Conservation (phyloP, 176 grass and related monocot genomes). For the Neostapfia colusana region DNA sequence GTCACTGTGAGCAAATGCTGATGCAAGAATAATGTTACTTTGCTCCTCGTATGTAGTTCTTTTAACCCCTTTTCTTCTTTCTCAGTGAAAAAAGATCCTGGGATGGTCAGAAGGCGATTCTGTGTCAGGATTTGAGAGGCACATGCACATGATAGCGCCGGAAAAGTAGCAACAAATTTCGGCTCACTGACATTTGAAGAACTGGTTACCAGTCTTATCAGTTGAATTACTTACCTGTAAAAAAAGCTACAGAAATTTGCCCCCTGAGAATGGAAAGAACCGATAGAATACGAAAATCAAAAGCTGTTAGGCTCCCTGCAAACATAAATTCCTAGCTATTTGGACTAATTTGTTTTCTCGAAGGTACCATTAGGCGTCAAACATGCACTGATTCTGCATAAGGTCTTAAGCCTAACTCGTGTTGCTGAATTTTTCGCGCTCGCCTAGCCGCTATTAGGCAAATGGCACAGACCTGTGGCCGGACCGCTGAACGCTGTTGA, state of each 20-base stretch:
- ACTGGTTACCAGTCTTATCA: slow-evolving; percentile 18
- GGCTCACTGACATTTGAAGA: slow-evolving; percentile 20
- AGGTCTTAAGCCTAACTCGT: not conserved
- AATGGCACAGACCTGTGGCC: not conserved
- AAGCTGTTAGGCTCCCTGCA: not conserved
- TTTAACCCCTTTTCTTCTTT: slow-evolving; percentile 1
- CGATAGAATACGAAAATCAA: not conserved
- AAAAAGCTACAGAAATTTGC: not conserved
- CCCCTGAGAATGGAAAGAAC: not conserved
- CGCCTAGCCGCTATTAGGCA: not conserved
- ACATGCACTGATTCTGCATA: not conserved
- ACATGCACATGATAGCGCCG: slow-evolving; percentile 36
- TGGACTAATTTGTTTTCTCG: not conserved
- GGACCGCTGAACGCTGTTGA: not conserved
- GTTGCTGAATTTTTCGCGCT: not conserved
- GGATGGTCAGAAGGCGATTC: slow-evolving; percentile 15
- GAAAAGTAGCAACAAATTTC: slow-evolving; percentile 43
- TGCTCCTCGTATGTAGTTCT: not conserved
- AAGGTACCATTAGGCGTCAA: not conserved
- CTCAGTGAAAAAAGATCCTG: slow-evolving; percentile 1
- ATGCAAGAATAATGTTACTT: slow-evolving; percentile 4
- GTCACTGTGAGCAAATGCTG: slow-evolving; percentile 47
- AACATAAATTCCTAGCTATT: not conserved
- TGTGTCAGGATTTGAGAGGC: slow-evolving; percentile 13
- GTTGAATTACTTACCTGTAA: slow-evolving; percentile 19